Evolutionary conservation across 2,329 filamentous ascomycete species (phyloP), one percentile per base, ranked within the genome.

Genomic region (Nigrograna mackinnonii): DNA sequence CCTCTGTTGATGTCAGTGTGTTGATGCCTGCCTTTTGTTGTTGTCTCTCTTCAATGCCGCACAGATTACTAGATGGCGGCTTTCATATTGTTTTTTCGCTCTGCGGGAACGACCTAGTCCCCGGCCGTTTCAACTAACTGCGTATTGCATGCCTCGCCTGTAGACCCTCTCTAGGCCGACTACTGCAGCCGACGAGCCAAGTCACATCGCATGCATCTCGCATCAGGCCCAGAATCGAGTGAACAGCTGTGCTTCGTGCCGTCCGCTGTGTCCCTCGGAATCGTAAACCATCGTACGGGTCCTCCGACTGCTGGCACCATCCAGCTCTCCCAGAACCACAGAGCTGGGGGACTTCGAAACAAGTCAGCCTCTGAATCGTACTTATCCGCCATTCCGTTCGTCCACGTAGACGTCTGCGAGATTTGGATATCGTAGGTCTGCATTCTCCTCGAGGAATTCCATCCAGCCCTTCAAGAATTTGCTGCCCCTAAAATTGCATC

Each of bases 401-500:
- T 64, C 60, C 54, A 56, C 63, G 58, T 64, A 57, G 37, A 78
- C 49, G 19, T 78, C 75, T 16, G 67, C 65, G 20, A 84, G 62
- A 62, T 94, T 87, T 3, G 92, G 90, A 70, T 96, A 97, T 62
- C 94, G 79, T 54, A 97, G 72, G 71, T 97, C 92, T 6, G 91
- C 87, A 58, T 95, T 77, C 50, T 96, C 89, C 68, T 97, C 92
- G 21, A 97, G 76, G 66, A 87, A 92, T 7, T 79, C 81, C 89
- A 96, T 96, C 94, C 92, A 97, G 48, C 79, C 79, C 69, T 89
- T 91, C 48, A 97, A 77, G 64, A 96, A 97, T 44, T 77, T 78
- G 68, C 88, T 91, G 18, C 91, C 91, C 70, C 89, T 95, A 55
- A 41, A 22, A 17, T 43, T 17, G 31, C 31, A 17, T 17, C 31